Evolutionary conservation across 139 green algal species (phyloP).

Genomic region (Ettlia oleoabundans): DNA sequence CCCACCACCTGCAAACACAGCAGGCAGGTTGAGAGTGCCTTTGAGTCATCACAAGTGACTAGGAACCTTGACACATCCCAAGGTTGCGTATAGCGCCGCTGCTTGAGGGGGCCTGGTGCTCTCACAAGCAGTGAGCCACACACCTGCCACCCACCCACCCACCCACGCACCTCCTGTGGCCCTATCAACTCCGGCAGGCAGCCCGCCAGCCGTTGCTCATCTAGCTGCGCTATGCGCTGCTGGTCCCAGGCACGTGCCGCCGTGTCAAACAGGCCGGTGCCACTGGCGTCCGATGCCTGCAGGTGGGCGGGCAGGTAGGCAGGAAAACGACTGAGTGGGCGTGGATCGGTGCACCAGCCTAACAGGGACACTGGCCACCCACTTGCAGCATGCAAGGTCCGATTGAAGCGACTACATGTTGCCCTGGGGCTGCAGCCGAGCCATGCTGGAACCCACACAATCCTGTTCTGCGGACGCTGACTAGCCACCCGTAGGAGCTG

Average conservation of each 20-base stretch:
- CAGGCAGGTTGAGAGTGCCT: background rate
- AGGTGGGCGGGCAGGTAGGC: background rate
- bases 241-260: conserved; percentile 54
- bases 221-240: conserved; percentile 56
- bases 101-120: too few species aligned
- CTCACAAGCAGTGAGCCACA: too few species aligned
- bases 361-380: too few species aligned
- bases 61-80: background rate
- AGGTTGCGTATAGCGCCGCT: too few species aligned
- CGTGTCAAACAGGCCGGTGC: conserved; percentile 76
- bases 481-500: too few species aligned
- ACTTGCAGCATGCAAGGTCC: background rate
- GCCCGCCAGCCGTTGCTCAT: conserved; percentile 48
- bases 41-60: background rate
- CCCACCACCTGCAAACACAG: conserved; percentile 59
- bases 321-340: background rate
- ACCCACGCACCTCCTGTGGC: conserved; percentile 54
- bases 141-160: background rate
- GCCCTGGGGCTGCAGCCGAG: background rate
- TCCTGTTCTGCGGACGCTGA: too few species aligned
- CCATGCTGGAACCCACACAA: too few species aligned
- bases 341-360: background rate
- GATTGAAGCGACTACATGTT: background rate
- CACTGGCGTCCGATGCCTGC: conserved; percentile 76
- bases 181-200: conserved; percentile 68